phyloP scores from a whole-genome alignment of 208 protist species.

The Wallacemonas sp. region DNA sequence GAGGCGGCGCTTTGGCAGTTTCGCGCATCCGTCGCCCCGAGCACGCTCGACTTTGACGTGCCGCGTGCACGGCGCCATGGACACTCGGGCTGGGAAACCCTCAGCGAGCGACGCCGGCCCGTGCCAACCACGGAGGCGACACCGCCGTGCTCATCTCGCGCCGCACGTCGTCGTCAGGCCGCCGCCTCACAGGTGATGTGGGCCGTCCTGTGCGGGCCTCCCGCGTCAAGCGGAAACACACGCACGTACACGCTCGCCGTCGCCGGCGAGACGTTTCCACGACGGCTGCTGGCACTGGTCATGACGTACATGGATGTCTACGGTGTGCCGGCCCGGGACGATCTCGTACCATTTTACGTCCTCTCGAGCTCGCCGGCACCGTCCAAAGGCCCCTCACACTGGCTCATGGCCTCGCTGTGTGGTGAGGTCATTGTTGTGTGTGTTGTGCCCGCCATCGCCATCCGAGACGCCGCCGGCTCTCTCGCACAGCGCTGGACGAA shows the following conservation, averaged over 20 bases:
- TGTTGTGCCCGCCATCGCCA: background rate
- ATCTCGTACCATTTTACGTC: conserved; percentile 6
- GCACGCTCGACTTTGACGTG: conserved; percentile 6
- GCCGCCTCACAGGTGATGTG: background rate
- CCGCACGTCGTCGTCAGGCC: background rate
- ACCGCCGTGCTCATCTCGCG: background rate
- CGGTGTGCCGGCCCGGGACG: background rate
- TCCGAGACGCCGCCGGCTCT: background rate
- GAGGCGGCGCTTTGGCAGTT: background rate
- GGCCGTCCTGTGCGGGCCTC: background rate
- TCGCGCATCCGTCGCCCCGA: background rate
- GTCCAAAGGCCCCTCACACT: conserved; percentile 1
- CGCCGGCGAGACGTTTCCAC: background rate
- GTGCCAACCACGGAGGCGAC: background rate
- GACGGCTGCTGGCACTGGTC: conserved; percentile 1
- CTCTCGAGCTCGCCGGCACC: background rate
- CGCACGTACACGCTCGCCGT: conserved; percentile 1
- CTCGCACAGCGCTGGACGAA: background rate
- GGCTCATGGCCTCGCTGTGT: background rate
- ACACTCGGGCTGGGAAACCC: conserved; percentile 6
- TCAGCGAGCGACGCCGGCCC: background rate
- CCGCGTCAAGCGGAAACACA: background rate
- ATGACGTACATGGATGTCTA: conserved; percentile 9
- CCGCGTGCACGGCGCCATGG: background rate
- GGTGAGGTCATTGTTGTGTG: background rate